Percentiles rank a stretch among this genome's conserved stretches.
Evolutionary conservation across 1,139 yeast species (phyloP).

Genomic region (Debaryomyces fabryi): DNA sequence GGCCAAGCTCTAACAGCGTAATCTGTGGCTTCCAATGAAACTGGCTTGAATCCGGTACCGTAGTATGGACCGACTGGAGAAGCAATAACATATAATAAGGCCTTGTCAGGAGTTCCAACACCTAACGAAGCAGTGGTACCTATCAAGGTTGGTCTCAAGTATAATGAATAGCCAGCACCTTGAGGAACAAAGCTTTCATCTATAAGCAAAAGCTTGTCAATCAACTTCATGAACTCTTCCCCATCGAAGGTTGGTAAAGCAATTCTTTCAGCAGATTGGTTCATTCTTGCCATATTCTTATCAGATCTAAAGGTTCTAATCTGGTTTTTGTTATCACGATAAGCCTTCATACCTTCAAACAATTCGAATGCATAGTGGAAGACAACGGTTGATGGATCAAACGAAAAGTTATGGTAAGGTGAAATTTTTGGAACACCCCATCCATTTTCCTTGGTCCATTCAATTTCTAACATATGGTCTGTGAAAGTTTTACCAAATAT

Average conservation of each 20-base stretch:
- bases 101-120: conserved; percentile 77
- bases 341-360: conserved; percentile 96
- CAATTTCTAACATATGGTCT: conserved; percentile 85
- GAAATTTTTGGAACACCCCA: conserved; percentile 87
- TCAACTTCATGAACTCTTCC: conserved; percentile 71
- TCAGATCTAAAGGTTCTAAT: conserved; percentile 88
- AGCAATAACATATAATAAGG: conserved; percentile 80
- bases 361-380: conserved; percentile 94
- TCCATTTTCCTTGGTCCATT: conserved; percentile 77
- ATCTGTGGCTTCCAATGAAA: conserved; percentile 89
- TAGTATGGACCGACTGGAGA: conserved; percentile 96
- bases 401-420: conserved; percentile 73
- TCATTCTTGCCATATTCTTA: conserved; percentile 90
- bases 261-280: conserved; percentile 82
- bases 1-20: conserved; percentile 99
- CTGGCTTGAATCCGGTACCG: conserved; percentile 92
- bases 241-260: conserved; percentile 83
- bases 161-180: conserved; percentile 85
- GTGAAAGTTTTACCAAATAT: conserved; percentile 88
- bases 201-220: conserved; percentile 70
- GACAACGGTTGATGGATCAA: conserved; percentile 88
- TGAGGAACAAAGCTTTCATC: conserved; percentile 82
- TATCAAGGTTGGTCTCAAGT: conserved; percentile 91
- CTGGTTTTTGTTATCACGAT: conserved; percentile 66
- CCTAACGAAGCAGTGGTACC: conserved; percentile 90